These are phyloP conservation scores for Teunomyces gatunensis DNA, from an alignment of 805 yeast species.

Conservation along the genomic window DNA sequence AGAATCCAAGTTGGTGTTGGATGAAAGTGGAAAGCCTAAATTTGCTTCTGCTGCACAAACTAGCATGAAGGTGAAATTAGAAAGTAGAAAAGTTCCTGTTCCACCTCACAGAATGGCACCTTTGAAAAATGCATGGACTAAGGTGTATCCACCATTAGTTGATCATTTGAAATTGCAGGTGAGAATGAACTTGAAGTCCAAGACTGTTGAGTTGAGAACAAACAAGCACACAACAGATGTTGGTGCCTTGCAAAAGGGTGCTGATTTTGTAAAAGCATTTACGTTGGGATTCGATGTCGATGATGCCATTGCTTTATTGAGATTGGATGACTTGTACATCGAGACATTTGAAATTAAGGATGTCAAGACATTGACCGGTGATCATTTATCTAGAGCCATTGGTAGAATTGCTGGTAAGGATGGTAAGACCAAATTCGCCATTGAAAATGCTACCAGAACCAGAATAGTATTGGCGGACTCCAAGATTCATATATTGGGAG, in stretches of 20 bases:
- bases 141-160: conserved; percentile 92
- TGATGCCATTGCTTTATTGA: conserved; percentile 90
- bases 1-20: conserved; percentile 51
- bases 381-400: conserved; percentile 96
- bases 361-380: conserved; percentile 92
- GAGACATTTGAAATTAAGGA: conserved; percentile 97
- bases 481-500: conserved; percentile 95
- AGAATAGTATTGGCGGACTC: conserved; percentile 97
- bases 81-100: conserved; percentile 83
- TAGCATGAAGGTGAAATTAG: conserved; percentile 69
- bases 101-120: conserved; percentile 99
- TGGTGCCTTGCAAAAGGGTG: conserved; percentile 96
- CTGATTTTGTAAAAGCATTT: conserved; percentile 94
- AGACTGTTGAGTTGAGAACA: conserved; percentile 84
- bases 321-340: conserved; percentile 93
- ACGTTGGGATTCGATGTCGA: conserved; percentile 95
- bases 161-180: conserved; percentile 94
- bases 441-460: conserved; percentile 97
- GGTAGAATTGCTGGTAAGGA: conserved; percentile 99
- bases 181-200: conserved; percentile 88
- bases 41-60: conserved; percentile 69
- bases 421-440: conserved; percentile 97
- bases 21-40: conserved; percentile 85
- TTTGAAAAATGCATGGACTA: conserved; percentile 84
- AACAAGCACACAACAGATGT: conserved; percentile 80